Evolutionary conservation across 2,329 filamentous ascomycete species (phyloP).

Genomic region (Alternaria gansuensis): DNA sequence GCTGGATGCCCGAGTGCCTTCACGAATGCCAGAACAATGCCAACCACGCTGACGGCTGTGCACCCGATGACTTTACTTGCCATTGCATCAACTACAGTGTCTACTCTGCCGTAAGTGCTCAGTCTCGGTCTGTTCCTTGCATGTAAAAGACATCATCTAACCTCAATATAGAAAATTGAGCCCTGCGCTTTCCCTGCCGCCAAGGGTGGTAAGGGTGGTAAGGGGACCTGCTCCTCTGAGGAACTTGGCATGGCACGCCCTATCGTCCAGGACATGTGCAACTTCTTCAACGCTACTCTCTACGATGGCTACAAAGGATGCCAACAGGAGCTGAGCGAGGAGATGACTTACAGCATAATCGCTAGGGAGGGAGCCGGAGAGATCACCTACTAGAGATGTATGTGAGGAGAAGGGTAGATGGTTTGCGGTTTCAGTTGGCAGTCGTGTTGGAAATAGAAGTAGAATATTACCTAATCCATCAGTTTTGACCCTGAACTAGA

Average conservation of each 20-base stretch:
- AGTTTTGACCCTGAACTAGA: background rate
- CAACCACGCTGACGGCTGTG: conserved; percentile 33
- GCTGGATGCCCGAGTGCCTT: conserved; percentile 26
- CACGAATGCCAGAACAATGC: conserved; percentile 30
- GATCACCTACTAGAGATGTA: background rate
- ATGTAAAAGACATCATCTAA: background rate
- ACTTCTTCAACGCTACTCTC: conserved; percentile 40
- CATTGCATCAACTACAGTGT: conserved; percentile 34
- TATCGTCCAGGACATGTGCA: conserved; percentile 35
- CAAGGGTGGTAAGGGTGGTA: conserved; percentile 19
- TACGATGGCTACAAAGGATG: conserved; percentile 30
- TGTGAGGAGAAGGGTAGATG: background rate
- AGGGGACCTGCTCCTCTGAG: conserved; percentile 24
- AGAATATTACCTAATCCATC: background rate
- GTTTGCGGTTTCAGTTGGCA: background rate
- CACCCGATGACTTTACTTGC: conserved; percentile 35
- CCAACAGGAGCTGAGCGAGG: conserved; percentile 27
- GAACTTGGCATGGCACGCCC: conserved; percentile 29
- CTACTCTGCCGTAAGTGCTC: conserved; percentile 31
- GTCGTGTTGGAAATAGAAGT: background rate
- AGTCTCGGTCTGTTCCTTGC: too few species aligned
- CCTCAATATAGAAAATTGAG: conserved; percentile 25
- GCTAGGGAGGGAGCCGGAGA: conserved; percentile 18
- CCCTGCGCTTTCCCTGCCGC: conserved; percentile 29
- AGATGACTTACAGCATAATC: conserved; percentile 31